A percentile compares a stretch with the other conserved stretches of the same genome.
phyloP scores from a whole-genome alignment of 2,329 filamentous ascomycete genomes.

The Clonostachys solani region DNA sequence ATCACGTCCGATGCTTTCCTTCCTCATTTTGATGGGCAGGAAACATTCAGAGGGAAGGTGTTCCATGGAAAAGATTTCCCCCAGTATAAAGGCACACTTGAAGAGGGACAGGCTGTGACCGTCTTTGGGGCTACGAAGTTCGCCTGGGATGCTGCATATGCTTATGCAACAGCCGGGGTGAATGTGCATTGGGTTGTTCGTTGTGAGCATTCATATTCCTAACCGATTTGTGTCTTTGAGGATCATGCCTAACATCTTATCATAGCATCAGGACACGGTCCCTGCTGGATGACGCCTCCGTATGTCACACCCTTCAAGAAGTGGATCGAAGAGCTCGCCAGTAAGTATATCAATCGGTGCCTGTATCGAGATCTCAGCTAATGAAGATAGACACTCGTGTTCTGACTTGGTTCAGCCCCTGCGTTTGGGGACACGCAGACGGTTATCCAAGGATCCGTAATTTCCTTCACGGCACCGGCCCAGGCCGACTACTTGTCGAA shows the following conservation, averaged over 20 bases:
- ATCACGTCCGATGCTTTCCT: constrained; percentile 38
- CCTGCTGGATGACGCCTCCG: constrained; percentile 47
- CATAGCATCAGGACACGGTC: constrained; percentile 41
- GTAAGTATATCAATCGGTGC: constrained; percentile 10
- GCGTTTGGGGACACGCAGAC: constrained; percentile 56
- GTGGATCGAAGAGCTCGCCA: constrained; percentile 52
- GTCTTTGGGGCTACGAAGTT: constrained; percentile 55
- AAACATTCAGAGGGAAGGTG: constrained; percentile 27
- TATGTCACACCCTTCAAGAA: constrained; percentile 58
- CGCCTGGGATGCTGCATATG: constrained; percentile 53
- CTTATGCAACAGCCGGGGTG: constrained; percentile 40
- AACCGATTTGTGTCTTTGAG: too few relatives aligned
- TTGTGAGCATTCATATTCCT: neutral
- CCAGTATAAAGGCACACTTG: constrained; percentile 21
- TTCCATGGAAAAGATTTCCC: constrained; percentile 33
- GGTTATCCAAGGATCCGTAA: constrained; percentile 40
- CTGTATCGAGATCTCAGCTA: neutral
- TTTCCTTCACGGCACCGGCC: constrained; percentile 43
- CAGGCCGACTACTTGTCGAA: constrained; percentile 42
- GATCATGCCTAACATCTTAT: neutral
- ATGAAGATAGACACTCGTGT: neutral
- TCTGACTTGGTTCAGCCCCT: constrained; percentile 56
- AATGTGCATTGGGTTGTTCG: constrained; percentile 49
- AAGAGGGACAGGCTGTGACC: constrained; percentile 16
- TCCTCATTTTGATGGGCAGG: constrained; percentile 28